Conservation (phyloP, 139 green algal species). For the Chlamydomonas sp. region DNA sequence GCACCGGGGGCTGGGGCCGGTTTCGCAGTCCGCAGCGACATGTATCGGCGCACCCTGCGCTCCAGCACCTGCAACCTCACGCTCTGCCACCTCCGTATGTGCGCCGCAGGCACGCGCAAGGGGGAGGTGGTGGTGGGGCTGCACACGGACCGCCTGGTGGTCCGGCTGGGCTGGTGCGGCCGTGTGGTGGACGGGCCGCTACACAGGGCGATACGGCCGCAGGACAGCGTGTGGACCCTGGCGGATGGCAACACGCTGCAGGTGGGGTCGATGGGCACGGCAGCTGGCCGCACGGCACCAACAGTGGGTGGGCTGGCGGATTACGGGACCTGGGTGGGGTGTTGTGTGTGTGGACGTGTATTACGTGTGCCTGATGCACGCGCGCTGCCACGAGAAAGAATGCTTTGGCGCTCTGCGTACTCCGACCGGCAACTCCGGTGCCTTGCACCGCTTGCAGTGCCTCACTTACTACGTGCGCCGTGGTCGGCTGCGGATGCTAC, state of each 20-base stretch:
- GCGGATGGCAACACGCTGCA: slow-evolving; percentile 43
- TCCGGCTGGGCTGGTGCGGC: slow-evolving; percentile 71
- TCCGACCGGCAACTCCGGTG: no score
- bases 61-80: no score
- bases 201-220: slow-evolving; percentile 41
- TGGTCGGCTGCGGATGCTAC: no score
- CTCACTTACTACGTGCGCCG: no score
- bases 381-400: neutral
- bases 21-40: neutral
- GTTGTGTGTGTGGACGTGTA: neutral
- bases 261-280: slow-evolving; percentile 6
- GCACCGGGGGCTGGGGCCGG: neutral
- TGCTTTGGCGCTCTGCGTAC: no score
- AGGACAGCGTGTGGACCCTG: slow-evolving; percentile 70
- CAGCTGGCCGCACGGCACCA: neutral
- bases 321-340: neutral
- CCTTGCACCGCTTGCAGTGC: no score
- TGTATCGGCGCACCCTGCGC: no score
- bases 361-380: neutral
- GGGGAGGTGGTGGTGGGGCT: slow-evolving; percentile 44
- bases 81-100: neutral
- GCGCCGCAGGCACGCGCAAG: slow-evolving; percentile 37
- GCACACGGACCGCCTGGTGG: slow-evolving; percentile 35
- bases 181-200: slow-evolving; percentile 69
- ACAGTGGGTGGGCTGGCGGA: no score